A percentile compares a stretch with the other conserved stretches of the same genome.
Conservation (phyloP, 495 filamentous ascomycete genomes). For the Immersiella caudata region DNA sequence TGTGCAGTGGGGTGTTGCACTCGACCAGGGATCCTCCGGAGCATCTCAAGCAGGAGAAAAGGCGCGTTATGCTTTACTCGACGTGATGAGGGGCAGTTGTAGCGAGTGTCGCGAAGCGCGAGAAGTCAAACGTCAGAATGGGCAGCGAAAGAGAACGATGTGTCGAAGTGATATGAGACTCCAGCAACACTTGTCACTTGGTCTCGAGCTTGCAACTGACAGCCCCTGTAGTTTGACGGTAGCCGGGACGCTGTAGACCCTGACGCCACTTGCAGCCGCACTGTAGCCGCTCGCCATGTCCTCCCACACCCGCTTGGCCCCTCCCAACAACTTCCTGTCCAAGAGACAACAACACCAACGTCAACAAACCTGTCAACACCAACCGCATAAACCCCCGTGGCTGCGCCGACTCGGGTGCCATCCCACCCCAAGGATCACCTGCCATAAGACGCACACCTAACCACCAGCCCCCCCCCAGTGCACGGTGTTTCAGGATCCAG, state of each 20-base stretch:
- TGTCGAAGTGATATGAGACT: too few species aligned
- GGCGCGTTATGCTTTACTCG: not conserved
- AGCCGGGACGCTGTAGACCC: too few species aligned
- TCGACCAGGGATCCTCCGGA: slow-evolving; percentile 2
- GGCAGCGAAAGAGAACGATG: not conserved
- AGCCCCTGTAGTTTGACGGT: too few species aligned
- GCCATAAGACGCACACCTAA: not conserved
- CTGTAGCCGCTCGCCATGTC: not conserved
- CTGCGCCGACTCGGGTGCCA: not conserved
- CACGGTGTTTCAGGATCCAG: not conserved
- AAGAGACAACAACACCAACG: not conserved
- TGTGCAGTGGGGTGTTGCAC: not conserved
- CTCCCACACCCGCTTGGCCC: too few species aligned
- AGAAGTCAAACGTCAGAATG: not conserved
- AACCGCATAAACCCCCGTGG: slow-evolving; percentile 15
- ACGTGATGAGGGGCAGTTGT: not conserved
- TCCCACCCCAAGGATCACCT: not conserved
- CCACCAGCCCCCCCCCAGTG: not conserved
- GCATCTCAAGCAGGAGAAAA: not conserved
- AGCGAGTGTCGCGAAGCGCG: not conserved
- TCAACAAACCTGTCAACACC: not conserved
- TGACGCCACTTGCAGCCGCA: too few species aligned
- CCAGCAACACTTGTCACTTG: not conserved
- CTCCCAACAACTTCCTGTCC: not conserved
- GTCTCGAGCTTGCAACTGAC: too few species aligned